phyloP scores from a whole-genome alignment of 2,329 filamentous ascomycete genomes.

The Bimuria novae-zelandiae region DNA sequence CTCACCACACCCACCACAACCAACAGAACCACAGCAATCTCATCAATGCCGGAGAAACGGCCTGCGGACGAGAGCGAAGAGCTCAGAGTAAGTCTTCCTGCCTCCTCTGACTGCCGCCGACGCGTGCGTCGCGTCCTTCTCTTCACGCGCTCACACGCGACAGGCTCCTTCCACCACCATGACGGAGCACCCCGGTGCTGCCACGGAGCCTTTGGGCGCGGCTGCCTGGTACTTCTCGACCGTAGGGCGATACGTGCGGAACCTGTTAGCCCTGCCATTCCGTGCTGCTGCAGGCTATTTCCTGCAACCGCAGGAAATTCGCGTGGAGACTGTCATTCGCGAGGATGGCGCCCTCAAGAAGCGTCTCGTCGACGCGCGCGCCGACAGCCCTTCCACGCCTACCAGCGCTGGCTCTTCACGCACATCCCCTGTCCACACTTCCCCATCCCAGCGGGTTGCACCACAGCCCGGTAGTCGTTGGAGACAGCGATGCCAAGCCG shows the following conservation, averaged over 20 bases:
- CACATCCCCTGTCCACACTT: neutral
- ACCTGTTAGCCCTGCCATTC: conserved; percentile 18
- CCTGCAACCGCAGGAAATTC: conserved; percentile 23
- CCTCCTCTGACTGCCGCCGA: neutral
- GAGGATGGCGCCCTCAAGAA: conserved; percentile 34
- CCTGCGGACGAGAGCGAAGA: neutral
- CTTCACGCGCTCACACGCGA: neutral
- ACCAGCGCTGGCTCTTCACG: no score
- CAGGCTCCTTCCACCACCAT: neutral
- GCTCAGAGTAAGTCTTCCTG: neutral
- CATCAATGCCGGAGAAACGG: neutral
- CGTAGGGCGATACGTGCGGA: conserved; percentile 19
- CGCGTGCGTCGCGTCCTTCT: neutral
- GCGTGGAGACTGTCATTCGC: conserved; percentile 24
- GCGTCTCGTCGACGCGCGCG: conserved; percentile 34
- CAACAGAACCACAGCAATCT: no score
- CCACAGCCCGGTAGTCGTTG: no score
- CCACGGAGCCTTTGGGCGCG: neutral
- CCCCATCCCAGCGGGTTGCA: no score
- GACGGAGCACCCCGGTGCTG: neutral
- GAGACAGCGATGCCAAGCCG: no score
- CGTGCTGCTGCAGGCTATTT: conserved; percentile 17
- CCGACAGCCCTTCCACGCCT: conserved; percentile 10
- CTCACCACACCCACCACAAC: conserved; percentile 14
- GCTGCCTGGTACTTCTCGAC: conserved; percentile 19